Base-by-base conservation (phyloP, 768 basidiomycete genomes). In the Paxillus involutus region DNA sequence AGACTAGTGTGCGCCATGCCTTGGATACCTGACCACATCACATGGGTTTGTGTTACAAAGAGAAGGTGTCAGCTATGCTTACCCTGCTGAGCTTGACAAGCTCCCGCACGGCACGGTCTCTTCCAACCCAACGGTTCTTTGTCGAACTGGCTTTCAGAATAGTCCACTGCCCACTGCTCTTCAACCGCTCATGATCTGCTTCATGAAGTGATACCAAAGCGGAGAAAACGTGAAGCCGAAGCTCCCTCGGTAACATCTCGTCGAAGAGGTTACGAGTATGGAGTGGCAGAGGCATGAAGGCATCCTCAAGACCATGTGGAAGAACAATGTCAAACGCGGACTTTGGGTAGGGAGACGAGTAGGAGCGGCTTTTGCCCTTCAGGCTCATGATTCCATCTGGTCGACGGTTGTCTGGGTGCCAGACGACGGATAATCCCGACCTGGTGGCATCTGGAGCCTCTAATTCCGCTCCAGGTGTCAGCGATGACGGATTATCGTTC, bases 71-170 rank as follows among this genome's bases (percentile, higher is more conserved):
- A 39, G 56, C 9, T 59, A 54, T 56, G 75, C 84, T 72, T 71
- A 95, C 93, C 77, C 89, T 79, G 67, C 85, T 85, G 51, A 94
- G 63, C 69, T 81, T 89, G 62, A 94, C 78, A 41, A 96, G 74
- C 68, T 94, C 92, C 58, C 88, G 74, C 47, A 89, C 66, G 2
- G 89, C 94, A 59, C 78, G 83, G 49, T 88, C 83, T 55, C 78
- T 77, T 6, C 94, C 94, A 11, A 88, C 79, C 89, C 91, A 94
- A 61, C 80, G 82, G 50, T 79, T 77, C 62, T 77, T 82, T 2
- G 79, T 78, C 7, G 83, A 84, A 3, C 77, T 73, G 0, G 91
- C 89, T 56, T 77, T 84, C 13, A 73, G 71, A 26, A 77, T 76
- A 11, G 84, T 82, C 86, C 91, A 89, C 41, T 76, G 75, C 4